phyloP scores from a whole-genome alignment of 78 protist genomes.

The Mastigamoeba balamuthi region DNA sequence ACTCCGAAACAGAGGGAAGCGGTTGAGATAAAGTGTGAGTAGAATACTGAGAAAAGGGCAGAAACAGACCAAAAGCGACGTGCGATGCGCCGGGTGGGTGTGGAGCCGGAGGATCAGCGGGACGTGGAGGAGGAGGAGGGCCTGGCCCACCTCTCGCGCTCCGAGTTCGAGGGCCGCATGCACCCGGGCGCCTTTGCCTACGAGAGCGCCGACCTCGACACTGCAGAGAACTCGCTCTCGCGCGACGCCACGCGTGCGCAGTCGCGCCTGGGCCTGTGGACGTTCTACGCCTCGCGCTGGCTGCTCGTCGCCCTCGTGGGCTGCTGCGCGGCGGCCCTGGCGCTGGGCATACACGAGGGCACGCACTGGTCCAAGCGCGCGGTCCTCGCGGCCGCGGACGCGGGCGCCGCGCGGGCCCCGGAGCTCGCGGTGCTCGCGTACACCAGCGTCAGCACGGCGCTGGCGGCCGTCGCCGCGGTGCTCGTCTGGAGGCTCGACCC shows the following conservation, averaged over 20 bases:
- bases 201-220: neutral
- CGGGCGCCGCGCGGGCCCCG: neutral
- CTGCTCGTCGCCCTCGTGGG: neutral
- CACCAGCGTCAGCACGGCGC: neutral
- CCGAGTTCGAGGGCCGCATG: too few relatives aligned
- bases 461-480: neutral
- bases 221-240: neutral
- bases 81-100: too few relatives aligned
- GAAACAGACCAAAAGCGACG: too few relatives aligned
- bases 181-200: neutral
- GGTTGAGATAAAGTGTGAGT: too few relatives aligned
- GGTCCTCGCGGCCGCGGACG: neutral
- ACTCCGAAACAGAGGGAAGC: too few relatives aligned
- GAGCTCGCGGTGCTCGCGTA: neutral
- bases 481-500: neutral
- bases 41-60: too few relatives aligned
- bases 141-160: too few relatives aligned
- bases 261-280: neutral
- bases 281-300: neutral
- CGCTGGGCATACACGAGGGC: neutral
- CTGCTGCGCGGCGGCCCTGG: neutral
- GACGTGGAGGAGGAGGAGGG: too few relatives aligned
- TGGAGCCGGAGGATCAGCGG: too few relatives aligned
- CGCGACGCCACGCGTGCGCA: neutral
- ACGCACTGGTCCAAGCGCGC: neutral